Evolutionary conservation across 2,329 filamentous ascomycete genomes (phyloP).

Genomic region (Akanthomyces uredinophilus): DNA sequence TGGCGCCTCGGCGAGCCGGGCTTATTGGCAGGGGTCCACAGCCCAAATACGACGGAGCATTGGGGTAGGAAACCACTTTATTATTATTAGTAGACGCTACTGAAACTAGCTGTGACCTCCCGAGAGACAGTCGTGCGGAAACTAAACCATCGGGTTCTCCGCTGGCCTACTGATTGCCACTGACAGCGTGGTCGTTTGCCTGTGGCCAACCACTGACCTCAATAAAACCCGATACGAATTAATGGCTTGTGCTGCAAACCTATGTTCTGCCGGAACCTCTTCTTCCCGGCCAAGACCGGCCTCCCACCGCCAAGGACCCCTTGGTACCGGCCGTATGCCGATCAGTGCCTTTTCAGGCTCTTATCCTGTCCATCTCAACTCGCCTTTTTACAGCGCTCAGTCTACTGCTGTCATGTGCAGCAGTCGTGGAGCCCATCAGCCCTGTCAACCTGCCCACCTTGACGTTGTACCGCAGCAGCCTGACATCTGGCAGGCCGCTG

Average conservation of each 20-base stretch:
- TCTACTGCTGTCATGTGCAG: background rate
- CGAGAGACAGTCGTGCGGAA: background rate
- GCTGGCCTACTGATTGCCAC: background rate
- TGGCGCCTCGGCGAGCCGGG: background rate
- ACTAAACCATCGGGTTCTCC: background rate
- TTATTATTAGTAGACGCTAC: too few species aligned
- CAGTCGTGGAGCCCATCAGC: background rate
- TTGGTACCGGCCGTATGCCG: background rate
- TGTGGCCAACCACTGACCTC: too few species aligned
- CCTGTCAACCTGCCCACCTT: background rate
- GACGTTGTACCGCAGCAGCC: too few species aligned
- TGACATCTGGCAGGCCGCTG: background rate
- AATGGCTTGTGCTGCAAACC: too few species aligned
- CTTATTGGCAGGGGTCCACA: background rate
- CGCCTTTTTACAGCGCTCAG: background rate
- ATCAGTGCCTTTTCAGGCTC: background rate
- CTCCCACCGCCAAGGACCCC: background rate
- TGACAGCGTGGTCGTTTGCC: too few species aligned
- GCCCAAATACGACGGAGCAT: conserved; percentile 19
- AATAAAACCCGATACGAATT: too few species aligned
- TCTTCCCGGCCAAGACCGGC: too few species aligned
- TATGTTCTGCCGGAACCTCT: too few species aligned
- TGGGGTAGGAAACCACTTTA: conserved; percentile 14
- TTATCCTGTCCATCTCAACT: background rate
- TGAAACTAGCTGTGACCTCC: background rate